Conservation (phyloP, 768 basidiomycete species). For the Auriscalpium vulgare region DNA sequence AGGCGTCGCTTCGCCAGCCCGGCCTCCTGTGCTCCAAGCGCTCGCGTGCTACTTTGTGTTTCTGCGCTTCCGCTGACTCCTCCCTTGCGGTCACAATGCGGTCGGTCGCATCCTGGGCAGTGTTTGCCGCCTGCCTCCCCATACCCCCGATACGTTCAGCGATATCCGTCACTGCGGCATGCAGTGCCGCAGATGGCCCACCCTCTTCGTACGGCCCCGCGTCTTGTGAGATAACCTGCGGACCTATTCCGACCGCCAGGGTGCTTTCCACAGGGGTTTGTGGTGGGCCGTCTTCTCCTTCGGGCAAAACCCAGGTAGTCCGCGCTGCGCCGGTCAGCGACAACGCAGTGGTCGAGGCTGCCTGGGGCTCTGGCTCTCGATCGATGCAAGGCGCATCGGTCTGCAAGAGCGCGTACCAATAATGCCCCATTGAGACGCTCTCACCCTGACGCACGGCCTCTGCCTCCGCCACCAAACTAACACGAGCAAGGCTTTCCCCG, state of each 20-base stretch:
- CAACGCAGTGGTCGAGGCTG: constrained; percentile 6
- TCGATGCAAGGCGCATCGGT: background rate
- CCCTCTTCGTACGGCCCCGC: constrained; percentile 15
- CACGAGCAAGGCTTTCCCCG: background rate
- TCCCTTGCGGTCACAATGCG: constrained; percentile 4
- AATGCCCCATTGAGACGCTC: background rate
- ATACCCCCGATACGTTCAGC: background rate
- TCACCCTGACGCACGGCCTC: background rate
- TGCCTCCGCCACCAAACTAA: constrained; percentile 1
- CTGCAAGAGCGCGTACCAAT: constrained; percentile 1
- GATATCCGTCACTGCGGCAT: background rate
- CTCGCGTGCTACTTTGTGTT: constrained; percentile 1
- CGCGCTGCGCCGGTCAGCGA: constrained; percentile 17
- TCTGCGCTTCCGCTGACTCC: constrained; percentile 1
- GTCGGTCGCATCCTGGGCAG: constrained; percentile 10
- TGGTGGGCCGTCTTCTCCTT: constrained; percentile 3
- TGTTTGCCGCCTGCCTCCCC: constrained; percentile 4
- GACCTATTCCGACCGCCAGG: constrained; percentile 20
- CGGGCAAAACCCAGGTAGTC: constrained; percentile 4
- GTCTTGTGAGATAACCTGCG: constrained; percentile 21
- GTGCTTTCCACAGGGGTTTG: constrained; percentile 8
- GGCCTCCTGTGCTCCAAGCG: constrained; percentile 1
- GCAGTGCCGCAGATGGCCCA: background rate
- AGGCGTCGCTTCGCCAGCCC: constrained; percentile 43
- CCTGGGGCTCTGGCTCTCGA: background rate